Conservation (phyloP, 306 rosid species). For the Cicer yamashitae region DNA sequence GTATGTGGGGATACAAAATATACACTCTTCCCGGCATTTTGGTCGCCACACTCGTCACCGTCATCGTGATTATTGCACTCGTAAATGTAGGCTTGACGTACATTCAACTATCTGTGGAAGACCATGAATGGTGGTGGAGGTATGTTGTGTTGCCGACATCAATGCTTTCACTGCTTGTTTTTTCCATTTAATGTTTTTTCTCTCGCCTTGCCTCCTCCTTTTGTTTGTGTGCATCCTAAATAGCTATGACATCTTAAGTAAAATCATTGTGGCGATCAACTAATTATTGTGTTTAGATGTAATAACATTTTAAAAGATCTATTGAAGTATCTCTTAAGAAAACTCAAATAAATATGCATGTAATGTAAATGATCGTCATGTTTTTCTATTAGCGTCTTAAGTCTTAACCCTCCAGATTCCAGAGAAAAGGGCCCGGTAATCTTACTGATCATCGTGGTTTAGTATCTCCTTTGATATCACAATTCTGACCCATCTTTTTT, state of each 20-base stretch:
- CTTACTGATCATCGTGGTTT: not conserved
- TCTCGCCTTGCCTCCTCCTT: not conserved
- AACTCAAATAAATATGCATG: constrained; percentile 10
- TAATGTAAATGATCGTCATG: constrained; percentile 15
- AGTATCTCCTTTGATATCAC: constrained; percentile 6
- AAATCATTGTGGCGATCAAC: constrained; percentile 24
- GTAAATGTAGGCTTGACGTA: constrained; percentile 74
- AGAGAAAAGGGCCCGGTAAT: not conserved
- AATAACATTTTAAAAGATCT: not conserved
- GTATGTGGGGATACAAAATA: constrained; percentile 87
- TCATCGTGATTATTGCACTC: constrained; percentile 56
- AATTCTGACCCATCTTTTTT: not conserved
- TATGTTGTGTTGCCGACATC: constrained; percentile 47
- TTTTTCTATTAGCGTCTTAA: not conserved
- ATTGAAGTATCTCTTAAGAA: constrained; percentile 13
- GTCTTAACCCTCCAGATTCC: not conserved
- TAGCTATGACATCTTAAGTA: constrained; percentile 19
- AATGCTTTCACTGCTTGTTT: constrained; percentile 25
- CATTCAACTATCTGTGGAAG: constrained; percentile 85
- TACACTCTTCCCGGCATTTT: constrained; percentile 75
- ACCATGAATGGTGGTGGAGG: constrained; percentile 99
- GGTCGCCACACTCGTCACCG: constrained; percentile 61
- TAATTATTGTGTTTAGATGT: constrained; percentile 27
- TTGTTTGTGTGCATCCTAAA: not conserved
- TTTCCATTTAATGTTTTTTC: constrained; percentile 2